Percentiles rank a stretch among this genome's conserved stretches.
phyloP scores from a whole-genome alignment of 345 rosid genomes.

The Corchorus olitorius region DNA sequence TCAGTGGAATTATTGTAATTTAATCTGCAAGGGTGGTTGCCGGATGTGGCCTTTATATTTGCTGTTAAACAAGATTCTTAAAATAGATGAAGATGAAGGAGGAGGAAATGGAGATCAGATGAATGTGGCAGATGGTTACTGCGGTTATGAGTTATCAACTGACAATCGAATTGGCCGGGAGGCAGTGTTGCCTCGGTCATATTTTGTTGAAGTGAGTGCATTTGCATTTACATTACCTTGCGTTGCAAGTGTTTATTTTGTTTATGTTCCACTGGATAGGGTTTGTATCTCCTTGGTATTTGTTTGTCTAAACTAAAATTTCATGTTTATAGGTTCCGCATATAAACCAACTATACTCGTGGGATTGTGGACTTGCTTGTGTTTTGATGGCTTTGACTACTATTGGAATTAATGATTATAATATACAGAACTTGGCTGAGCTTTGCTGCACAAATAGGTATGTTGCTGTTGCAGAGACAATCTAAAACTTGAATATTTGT shows the following conservation, averaged over 20 bases:
- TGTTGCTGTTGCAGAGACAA: constrained; percentile 10
- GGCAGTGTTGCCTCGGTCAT: constrained; percentile 41
- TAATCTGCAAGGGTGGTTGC: not conserved
- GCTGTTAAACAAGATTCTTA: constrained; percentile 59
- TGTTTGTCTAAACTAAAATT: constrained; percentile 1
- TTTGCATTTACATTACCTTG: not conserved
- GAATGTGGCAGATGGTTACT: constrained; percentile 25
- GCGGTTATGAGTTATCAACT: constrained; percentile 34
- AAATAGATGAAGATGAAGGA: constrained; percentile 40
- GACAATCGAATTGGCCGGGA: constrained; percentile 27
- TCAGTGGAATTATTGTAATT: not conserved
- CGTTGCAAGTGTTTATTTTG: not conserved
- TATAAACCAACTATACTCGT: constrained; percentile 70
- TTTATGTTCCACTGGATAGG: not conserved
- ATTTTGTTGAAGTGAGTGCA: constrained; percentile 52
- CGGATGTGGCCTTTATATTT: constrained; percentile 73
- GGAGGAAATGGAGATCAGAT: constrained; percentile 29
- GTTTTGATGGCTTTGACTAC: constrained; percentile 81
- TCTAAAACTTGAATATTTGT: not conserved
- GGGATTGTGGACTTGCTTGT: constrained; percentile 99
- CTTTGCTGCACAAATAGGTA: constrained; percentile 83
- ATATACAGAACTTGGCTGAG: constrained; percentile 59
- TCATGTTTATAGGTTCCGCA: constrained; percentile 67
- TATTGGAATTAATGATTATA: constrained; percentile 58
- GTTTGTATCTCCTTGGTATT: not conserved